phyloP scores from a whole-genome alignment of 2,329 filamentous ascomycete genomes.

The Leptographium lundbergii region DNA sequence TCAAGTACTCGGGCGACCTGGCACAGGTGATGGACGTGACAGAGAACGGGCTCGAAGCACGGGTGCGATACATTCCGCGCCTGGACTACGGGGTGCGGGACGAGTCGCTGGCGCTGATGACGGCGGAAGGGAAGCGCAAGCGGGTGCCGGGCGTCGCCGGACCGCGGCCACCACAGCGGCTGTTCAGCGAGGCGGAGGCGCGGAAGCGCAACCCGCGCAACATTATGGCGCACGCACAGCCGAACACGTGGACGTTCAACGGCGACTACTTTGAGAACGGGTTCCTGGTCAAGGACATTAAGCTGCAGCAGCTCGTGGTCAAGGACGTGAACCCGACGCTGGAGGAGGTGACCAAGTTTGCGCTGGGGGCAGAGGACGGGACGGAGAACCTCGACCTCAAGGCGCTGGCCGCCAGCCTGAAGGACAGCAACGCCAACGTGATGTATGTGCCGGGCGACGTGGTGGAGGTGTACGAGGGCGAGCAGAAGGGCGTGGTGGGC shows the following conservation, averaged over 20 bases:
- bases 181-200: conserved; percentile 89
- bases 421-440: conserved; percentile 67
- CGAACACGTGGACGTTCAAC: conserved; percentile 72
- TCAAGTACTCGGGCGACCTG: conserved; percentile 78
- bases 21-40: conserved; percentile 89
- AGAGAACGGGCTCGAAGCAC: conserved; percentile 80
- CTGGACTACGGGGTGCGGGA: conserved; percentile 86
- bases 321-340: conserved; percentile 87
- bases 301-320: conserved; percentile 71
- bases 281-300: conserved; percentile 87
- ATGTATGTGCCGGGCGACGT: conserved; percentile 86
- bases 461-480: conserved; percentile 92
- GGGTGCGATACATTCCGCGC: conserved; percentile 76
- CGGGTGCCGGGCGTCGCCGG: conserved; percentile 45
- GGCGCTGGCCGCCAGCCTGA: conserved; percentile 79
- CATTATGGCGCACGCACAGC: conserved; percentile 56
- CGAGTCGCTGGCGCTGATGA: conserved; percentile 40
- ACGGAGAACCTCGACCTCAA: conserved; percentile 88
- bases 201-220: conserved; percentile 67
- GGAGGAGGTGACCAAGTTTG: conserved; percentile 92
- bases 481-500: conserved; percentile 84
- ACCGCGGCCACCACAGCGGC: conserved; percentile 68
- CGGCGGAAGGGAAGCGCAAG: conserved; percentile 65
- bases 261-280: conserved; percentile 86
- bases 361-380: conserved; percentile 77